Base-by-base conservation (phyloP, 1,139 yeast species). In the Chernovozyma sophiae-reginae region DNA sequence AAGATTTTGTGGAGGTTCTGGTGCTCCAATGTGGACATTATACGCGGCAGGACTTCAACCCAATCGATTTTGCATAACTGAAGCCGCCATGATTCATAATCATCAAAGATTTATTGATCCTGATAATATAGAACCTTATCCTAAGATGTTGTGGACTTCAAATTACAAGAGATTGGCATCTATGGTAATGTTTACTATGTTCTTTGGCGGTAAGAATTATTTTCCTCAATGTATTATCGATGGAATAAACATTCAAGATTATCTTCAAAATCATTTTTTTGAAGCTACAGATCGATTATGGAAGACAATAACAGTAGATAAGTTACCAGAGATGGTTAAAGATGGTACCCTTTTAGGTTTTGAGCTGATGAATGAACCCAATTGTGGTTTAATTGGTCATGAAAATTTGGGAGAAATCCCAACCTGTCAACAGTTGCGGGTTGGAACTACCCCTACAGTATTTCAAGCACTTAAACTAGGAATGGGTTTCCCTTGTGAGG, bases 1-100 rank as follows among this genome's bases (percentile, higher is more conserved):
- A 5, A 66, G 97, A 36, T 86, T 70, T 53, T 69, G 81, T 14
- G 97, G 97, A n/a, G 97, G 97, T 1, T 81, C 90, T 41, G 97
- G 97, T 15, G 96, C 97, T 4, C 97, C 97, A 0, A 51, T 86
- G 58, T 90, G 97, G 97, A 89, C 97, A 0, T 61, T 87, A n/a
- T 82, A 85, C 51, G 94, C 95, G n/a, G 95, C 94, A 3, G 97
- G 97, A 1, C 64, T 90, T 36, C 79, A 90, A 37, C 97, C 97
- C 0, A 64, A 58, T 18, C 60, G 75, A n/a, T 86, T 90, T 51
- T 58, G 71, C 1, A 65, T 45, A 1, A 83, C 90, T 0, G 83
- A 81, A 43, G 94, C 95, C 1, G 87, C 95, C 0, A 61, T 86
- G 12, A 52, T 85, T n/a, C 95, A 86, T 50, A 80, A 81, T 48